Percentiles rank a stretch among this genome's conserved stretches.
Evolutionary conservation across 2,329 filamentous ascomycete species (phyloP).

Genomic region (Ceratocystis variospora): DNA sequence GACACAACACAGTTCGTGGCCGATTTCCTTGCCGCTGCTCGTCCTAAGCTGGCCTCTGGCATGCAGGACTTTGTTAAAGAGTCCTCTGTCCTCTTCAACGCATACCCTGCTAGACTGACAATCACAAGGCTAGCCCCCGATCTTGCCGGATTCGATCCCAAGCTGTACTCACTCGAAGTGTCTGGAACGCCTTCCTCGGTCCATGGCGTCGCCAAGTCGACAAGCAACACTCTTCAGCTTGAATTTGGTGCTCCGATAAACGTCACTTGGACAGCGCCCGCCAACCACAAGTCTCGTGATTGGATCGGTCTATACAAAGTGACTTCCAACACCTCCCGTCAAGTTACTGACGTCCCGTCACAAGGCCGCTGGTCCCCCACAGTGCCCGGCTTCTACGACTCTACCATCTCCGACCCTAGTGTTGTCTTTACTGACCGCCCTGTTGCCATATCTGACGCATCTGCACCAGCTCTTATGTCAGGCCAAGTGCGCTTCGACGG

Average conservation of each 20-base stretch:
- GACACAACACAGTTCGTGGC: constrained; percentile 82
- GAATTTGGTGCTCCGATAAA: constrained; percentile 84
- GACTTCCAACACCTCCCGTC: constrained; percentile 77
- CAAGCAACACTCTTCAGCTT: constrained; percentile 58
- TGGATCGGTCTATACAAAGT: constrained; percentile 97
- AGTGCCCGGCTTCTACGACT: constrained; percentile 62
- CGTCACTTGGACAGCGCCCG: constrained; percentile 79
- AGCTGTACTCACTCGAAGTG: constrained; percentile 65
- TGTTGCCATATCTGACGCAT: constrained; percentile 31
- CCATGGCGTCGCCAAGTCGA: constrained; percentile 23
- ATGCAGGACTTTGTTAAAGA: constrained; percentile 80
- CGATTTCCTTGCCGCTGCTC: constrained; percentile 72
- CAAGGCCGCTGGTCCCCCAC: constrained; percentile 83
- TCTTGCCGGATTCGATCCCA: constrained; percentile 62
- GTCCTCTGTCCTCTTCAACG: constrained; percentile 75
- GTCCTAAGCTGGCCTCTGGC: constrained; percentile 72
- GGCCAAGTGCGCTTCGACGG: constrained; percentile 81
- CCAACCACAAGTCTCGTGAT: constrained; percentile 76
- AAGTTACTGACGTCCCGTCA: constrained; percentile 70
- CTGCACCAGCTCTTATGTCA: constrained; percentile 45
- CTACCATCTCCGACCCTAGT: constrained; percentile 58
- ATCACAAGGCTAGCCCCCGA: constrained; percentile 69
- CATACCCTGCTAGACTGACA: constrained; percentile 73
- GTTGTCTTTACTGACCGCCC: constrained; percentile 57
- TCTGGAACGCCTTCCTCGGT: constrained; percentile 45